Evolutionary conservation across 1,284 basidiomycete species (phyloP), one percentile per base, ranked within the genome.

Genomic region (Vanrija humicola): DNA sequence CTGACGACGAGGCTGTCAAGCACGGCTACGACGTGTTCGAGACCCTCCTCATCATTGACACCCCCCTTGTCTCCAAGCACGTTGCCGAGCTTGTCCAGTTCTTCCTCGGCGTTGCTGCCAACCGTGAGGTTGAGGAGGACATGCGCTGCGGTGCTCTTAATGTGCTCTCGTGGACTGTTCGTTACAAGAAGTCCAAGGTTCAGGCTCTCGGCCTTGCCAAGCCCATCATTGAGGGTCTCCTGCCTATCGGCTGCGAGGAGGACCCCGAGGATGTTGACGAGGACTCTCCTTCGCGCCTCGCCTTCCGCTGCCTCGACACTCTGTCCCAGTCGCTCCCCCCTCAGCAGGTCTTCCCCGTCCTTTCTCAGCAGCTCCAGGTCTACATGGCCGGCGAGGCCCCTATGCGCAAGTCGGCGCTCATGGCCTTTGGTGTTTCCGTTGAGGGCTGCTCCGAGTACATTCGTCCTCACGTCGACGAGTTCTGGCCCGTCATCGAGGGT

Each of bases 401-500:
- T 2, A 78, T 81, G 67, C 88, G 96, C 60, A 94, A 96, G 64
- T 90, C 91, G 48, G 96, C 94, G 7, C 88, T 98, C 80, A 91
- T 97, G 73, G 89, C 95, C 5, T 87, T 99, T 56, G 96, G 95
- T 66, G 91, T 98, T 48, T 85, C 87, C 47, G 93, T 98, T 56
- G 96, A 99, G 76, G 96, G 96, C 23, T 98, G 95, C 81, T 93
- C 90, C 77, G 93, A 98, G 79, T 98, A 83, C 79, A 98, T 98
- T 83, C 90, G 91, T 34, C 93, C 95, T 6, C 84, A 94, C 68
- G 91, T 98, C 83, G 79, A 79, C 65, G 83, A 91, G 66, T 86
- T 99, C 46, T 98, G 96, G 96, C 93, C 94, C 1, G 82, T 96
- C 60, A 87, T 99, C 65, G 90, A 97, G 75, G 82, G 85, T 48